phyloP scores from a whole-genome alignment of 441 rosid species.

The Daphne laureola region DNA sequence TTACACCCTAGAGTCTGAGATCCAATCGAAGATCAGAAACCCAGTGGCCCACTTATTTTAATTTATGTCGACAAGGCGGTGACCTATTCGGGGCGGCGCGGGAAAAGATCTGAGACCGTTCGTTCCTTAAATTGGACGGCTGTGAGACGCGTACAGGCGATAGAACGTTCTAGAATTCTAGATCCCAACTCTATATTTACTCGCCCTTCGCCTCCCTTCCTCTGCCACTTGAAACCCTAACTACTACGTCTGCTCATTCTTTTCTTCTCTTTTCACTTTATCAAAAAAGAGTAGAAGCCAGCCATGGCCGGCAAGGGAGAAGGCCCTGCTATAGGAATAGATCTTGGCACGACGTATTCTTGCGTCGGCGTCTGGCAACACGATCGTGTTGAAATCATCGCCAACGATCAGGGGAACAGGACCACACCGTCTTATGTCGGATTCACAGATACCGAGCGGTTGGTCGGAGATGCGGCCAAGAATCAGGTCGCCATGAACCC shows the following conservation, averaged over 20 bases:
- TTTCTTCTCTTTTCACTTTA: background rate
- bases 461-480: constrained; percentile 58
- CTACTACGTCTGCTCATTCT: background rate
- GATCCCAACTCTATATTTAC: constrained; percentile 19
- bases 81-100: background rate
- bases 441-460: constrained; percentile 39
- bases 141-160: background rate
- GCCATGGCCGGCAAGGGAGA: constrained; percentile 52
- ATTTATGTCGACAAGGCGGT: no score
- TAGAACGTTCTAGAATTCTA: constrained; percentile 35
- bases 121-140: constrained; percentile 24
- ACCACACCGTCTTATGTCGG: constrained; percentile 51
- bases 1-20: no score
- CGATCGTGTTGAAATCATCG: constrained; percentile 52
- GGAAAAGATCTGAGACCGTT: constrained; percentile 18
- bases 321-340: constrained; percentile 58
- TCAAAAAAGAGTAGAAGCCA: background rate
- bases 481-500: constrained; percentile 64
- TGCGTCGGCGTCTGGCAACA: constrained; percentile 60
- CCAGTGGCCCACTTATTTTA: no score
- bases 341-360: constrained; percentile 47
- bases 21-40: no score
- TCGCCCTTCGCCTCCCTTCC: background rate
- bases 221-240: constrained; percentile 21
- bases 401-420: constrained; percentile 51